Evolutionary conservation across 2,329 filamentous ascomycete genomes (phyloP).

Genomic region (Diaporthe aspalathi): DNA sequence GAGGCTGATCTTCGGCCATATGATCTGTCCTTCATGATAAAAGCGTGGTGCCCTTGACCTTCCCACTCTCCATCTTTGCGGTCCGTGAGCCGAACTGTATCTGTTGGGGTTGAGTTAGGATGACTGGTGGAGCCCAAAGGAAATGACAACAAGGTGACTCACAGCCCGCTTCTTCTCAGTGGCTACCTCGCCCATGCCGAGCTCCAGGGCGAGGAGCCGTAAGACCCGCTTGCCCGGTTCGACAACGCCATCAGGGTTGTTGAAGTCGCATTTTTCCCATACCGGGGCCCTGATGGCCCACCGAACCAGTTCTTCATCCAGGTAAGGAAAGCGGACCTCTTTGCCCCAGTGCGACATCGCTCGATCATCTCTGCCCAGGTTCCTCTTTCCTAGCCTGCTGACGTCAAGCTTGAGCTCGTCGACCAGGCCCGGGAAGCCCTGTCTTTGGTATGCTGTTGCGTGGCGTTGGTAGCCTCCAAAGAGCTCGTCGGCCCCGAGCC

Average conservation of each 20-base stretch:
- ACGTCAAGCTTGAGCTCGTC: conserved; percentile 90
- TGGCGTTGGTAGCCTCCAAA: conserved; percentile 95
- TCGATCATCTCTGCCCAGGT: conserved; percentile 92
- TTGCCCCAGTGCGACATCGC: conserved; percentile 90
- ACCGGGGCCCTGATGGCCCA: conserved; percentile 82
- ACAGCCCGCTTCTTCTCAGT: conserved; percentile 94
- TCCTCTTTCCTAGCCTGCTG: conserved; percentile 87
- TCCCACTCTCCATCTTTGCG: conserved; percentile 82
- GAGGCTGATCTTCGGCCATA: not conserved
- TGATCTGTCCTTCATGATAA: conserved; percentile 55
- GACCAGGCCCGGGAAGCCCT: conserved; percentile 77
- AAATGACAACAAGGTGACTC: conserved; percentile 50
- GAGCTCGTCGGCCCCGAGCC: conserved; percentile 93
- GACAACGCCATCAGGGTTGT: conserved; percentile 58
- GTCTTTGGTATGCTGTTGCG: conserved; percentile 76
- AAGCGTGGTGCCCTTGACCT: conserved; percentile 75
- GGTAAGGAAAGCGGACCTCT: conserved; percentile 89
- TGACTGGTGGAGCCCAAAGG: not conserved
- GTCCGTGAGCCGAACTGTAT: conserved; percentile 87
- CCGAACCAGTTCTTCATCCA: conserved; percentile 87
- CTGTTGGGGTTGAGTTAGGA: conserved; percentile 50
- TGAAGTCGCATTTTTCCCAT: conserved; percentile 90
- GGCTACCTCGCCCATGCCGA: conserved; percentile 79
- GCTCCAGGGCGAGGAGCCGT: conserved; percentile 77
- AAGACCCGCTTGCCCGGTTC: conserved; percentile 87